phyloP scores from a whole-genome alignment of 495 filamentous ascomycete genomes.

The Physcia stellaris region DNA sequence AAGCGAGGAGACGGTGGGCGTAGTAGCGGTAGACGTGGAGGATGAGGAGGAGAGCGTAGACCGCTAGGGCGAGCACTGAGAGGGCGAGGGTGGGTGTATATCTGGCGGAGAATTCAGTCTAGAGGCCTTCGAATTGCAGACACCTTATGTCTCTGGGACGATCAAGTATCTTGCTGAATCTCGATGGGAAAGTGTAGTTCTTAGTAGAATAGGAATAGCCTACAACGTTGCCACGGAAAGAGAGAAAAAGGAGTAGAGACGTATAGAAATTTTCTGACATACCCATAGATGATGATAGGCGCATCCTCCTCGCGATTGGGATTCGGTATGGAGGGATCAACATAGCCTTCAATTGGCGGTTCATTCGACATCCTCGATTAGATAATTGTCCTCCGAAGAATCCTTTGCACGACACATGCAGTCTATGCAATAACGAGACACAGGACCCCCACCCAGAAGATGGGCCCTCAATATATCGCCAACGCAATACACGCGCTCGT shows the following conservation, averaged over 20 bases:
- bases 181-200: too few species aligned
- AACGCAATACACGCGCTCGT: background rate
- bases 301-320: slow-evolving; percentile 3
- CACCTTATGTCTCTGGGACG: too few species aligned
- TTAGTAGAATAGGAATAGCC: too few species aligned
- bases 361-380: background rate
- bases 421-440: background rate
- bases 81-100: slow-evolving; percentile 4
- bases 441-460: background rate
- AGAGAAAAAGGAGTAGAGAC: background rate
- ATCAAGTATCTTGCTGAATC: too few species aligned
- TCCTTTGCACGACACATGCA: too few species aligned
- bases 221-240: too few species aligned
- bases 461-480: background rate
- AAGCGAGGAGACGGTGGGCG: slow-evolving; percentile 11
- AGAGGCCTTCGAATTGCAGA: too few species aligned
- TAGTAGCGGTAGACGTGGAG: slow-evolving; percentile 1
- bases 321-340: slow-evolving; percentile 10
- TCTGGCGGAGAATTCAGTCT: background rate
- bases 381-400: background rate
- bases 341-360: slow-evolving; percentile 3
- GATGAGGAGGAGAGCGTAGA: slow-evolving; percentile 2
- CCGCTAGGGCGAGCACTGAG: background rate
- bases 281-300: slow-evolving; percentile 11
- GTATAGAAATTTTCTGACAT: background rate